Base-by-base conservation (phyloP, 1,284 basidiomycete species). In the Gomphus bonarii region DNA sequence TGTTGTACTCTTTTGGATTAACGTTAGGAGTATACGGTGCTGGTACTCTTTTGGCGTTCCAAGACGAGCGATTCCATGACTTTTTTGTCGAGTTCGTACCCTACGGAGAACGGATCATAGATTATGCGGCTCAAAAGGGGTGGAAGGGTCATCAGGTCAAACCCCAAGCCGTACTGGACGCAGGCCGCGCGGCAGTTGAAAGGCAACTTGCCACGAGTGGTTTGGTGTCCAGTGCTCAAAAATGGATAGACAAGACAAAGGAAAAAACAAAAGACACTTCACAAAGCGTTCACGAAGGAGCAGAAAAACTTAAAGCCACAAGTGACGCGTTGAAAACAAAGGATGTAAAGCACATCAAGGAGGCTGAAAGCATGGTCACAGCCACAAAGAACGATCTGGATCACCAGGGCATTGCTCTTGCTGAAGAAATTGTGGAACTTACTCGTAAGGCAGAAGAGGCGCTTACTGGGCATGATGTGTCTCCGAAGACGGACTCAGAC, bases 61-160 rank as follows among this genome's bases (percentile, higher is more conserved):
- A 84, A 65, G 83, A 80, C 67, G 82, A 83, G 62, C 69, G 74
- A 5, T 91, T 90, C 74, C 82, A 85, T 68, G 84, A 91, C 65
- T 77, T 93, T 66, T 94, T 94, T 74, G 76, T 82, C 60, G 84
- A 88, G 65, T 75, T 81, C 59, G 83, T 92, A 50, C 92, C 91
- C 3, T 72, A 85, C 31, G 94, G 85, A 46, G 80, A 88, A 63
- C 66, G 76, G 22, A 77, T 95, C 67, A 76, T 95, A 40, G 84
- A 93, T 60, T 89, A 83, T 66, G 87, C 86, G 7, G 90, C 95
- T 68, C 77, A 82, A 48, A 74, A 85, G 63, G 77, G 83, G 25
- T 91, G 88, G 87, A 86, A 92, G 63, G 61, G 63, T 70, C 56
- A 70, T 67, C 80, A 77, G 3, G 71, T 88, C 50, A 82, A 87